phyloP scores from a whole-genome alignment of 345 rosid species.

The Gossypium herbaceum region DNA sequence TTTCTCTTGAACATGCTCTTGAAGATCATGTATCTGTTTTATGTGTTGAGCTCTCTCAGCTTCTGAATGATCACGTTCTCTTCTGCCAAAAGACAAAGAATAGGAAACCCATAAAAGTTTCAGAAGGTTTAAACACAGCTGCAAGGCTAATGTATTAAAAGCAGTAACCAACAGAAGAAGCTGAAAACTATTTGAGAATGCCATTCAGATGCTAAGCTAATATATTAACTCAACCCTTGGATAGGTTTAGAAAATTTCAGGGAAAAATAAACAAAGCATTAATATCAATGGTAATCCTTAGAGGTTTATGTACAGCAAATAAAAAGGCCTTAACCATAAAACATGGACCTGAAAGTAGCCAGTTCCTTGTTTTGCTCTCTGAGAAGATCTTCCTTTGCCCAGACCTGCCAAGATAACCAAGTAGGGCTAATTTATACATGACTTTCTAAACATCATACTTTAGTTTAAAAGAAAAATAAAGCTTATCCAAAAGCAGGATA shows the following conservation, averaged over 20 bases:
- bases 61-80: slow-evolving; percentile 97
- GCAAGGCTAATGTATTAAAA: background rate
- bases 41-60: slow-evolving; percentile 84
- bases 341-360: slow-evolving; percentile 63
- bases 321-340: background rate
- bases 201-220: background rate
- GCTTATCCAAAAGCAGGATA: background rate
- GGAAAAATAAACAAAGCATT: background rate
- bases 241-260: background rate
- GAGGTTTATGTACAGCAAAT: background rate
- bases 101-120: slow-evolving; percentile 13
- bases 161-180: background rate
- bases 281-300: background rate
- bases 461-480: background rate
- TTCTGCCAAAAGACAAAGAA: slow-evolving; percentile 44
- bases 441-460: background rate
- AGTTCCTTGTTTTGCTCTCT: slow-evolving; percentile 91
- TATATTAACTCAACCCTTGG: background rate
- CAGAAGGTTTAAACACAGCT: slow-evolving; percentile 8
- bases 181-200: background rate
- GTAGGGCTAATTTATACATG: slow-evolving; percentile 4
- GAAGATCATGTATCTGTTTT: slow-evolving; percentile 77
- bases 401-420: slow-evolving; percentile 46
- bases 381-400: slow-evolving; percentile 93
- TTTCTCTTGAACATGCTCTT: slow-evolving; percentile 88